These are phyloP conservation scores for Chlorella sp. DNA, from an alignment of 139 green algal species.

Conservation along the genomic window DNA sequence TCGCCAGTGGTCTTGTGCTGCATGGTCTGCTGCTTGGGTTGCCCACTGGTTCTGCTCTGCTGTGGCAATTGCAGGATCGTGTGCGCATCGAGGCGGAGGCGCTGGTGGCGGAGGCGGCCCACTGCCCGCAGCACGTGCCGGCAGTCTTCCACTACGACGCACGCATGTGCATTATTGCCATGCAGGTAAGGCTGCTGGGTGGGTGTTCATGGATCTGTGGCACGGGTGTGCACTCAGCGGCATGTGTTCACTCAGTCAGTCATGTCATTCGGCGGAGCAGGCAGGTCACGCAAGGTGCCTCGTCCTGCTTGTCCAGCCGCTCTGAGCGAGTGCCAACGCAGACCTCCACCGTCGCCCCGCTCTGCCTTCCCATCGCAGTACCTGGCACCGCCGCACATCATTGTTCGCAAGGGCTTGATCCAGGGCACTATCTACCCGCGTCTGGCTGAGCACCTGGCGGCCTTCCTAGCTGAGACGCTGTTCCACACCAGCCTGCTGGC, in stretches of 20 bases:
- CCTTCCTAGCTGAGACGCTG: constrained; percentile 85
- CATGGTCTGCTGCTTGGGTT: too few relatives aligned
- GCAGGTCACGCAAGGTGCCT: too few relatives aligned
- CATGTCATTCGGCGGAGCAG: too few relatives aligned
- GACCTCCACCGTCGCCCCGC: background rate
- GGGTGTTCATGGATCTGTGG: too few relatives aligned
- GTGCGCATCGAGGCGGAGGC: constrained; percentile 77
- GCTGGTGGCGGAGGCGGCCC: constrained; percentile 63
- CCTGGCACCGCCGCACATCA: constrained; percentile 85
- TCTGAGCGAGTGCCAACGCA: too few relatives aligned
- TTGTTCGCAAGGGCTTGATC: constrained; percentile 84
- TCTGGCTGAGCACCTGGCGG: constrained; percentile 77
- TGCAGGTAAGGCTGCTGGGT: constrained; percentile 69
- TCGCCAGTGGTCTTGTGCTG: too few relatives aligned
- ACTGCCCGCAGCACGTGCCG: constrained; percentile 86
- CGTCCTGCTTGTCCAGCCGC: too few relatives aligned
- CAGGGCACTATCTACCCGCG: constrained; percentile 75
- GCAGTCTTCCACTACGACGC: constrained; percentile 73
- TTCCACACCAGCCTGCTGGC: constrained; percentile 90
- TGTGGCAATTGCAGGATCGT: constrained; percentile 62
- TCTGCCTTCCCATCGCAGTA: constrained; percentile 59
- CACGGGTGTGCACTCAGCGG: too few relatives aligned
- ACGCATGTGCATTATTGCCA: constrained; percentile 70
- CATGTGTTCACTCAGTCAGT: too few relatives aligned
- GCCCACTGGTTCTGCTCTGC: too few relatives aligned